These are phyloP conservation scores for Termitomyces sp. DNA, from an alignment of 768 basidiomycete species.

Conservation along the genomic window DNA sequence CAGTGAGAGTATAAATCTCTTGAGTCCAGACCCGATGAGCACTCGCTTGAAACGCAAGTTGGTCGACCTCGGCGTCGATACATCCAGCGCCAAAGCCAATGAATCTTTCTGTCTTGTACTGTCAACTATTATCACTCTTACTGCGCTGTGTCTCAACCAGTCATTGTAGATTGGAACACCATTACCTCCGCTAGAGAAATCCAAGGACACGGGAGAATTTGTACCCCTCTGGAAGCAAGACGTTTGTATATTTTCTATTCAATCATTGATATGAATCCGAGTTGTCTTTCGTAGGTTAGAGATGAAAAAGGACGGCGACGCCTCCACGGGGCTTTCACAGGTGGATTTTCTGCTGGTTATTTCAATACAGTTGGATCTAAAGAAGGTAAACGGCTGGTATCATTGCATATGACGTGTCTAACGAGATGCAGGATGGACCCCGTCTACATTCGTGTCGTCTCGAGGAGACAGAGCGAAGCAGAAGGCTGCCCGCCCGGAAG, in stretches of 20 bases:
- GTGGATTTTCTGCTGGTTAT: slow-evolving; percentile 97
- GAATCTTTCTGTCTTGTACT: slow-evolving; percentile 23
- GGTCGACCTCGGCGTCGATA: slow-evolving; percentile 21
- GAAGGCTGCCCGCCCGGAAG: slow-evolving; percentile 69
- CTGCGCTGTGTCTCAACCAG: not conserved
- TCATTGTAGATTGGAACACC: slow-evolving; percentile 85
- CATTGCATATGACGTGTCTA: slow-evolving; percentile 1
- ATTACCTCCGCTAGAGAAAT: slow-evolving; percentile 90
- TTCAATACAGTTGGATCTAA: slow-evolving; percentile 96
- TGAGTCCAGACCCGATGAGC: slow-evolving; percentile 8
- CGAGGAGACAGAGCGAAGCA: slow-evolving; percentile 70
- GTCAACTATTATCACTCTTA: not conserved
- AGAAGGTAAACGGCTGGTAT: slow-evolving; percentile 61
- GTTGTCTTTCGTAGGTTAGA: slow-evolving; percentile 53
- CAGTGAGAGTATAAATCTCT: no score
- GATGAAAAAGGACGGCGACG: slow-evolving; percentile 92
- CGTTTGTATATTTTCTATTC: slow-evolving; percentile 40
- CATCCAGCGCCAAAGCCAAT: slow-evolving; percentile 19
- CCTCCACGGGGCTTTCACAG: slow-evolving; percentile 98
- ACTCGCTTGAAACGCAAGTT: slow-evolving; percentile 22
- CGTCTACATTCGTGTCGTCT: slow-evolving; percentile 90
- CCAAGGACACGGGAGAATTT: slow-evolving; percentile 90
- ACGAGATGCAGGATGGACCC: slow-evolving; percentile 80
- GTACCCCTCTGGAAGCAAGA: slow-evolving; percentile 99
- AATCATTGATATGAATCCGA: not conserved